Evolutionary conservation across 495 filamentous ascomycete species (phyloP), one percentile per base, ranked within the genome.

Genomic region (Aspergillus kassunensis): DNA sequence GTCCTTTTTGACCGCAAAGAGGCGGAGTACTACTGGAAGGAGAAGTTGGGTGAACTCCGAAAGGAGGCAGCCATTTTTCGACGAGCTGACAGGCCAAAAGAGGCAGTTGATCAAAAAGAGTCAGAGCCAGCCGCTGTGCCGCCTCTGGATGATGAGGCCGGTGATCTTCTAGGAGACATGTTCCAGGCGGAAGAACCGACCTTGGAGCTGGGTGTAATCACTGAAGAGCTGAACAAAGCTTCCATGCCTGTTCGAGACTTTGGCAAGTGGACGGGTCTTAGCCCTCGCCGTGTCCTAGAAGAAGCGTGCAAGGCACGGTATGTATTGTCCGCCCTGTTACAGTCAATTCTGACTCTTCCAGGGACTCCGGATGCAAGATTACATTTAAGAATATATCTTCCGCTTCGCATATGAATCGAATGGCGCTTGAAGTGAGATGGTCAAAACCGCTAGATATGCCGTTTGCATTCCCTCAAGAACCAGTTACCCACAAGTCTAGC

Each of bases 261-360:
- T 78, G 91, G 90, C 13, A 86, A 88, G 63, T 84, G 78, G 74
- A 80, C 73, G 13, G 87, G 89, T 29, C 55, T 92, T 12, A 85
- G 68, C 55, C 89, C 89, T 16, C 78, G 81, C 34, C 76, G 84
- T 49, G 77, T 88, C 34, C 67, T 98, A 13, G 90, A 97, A 60
- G 93, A 97, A 67, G 81, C 89, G 37, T 95, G 90, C 64, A 87
- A 85, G 57, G 81, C 90, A 51, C 86, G 88, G 86, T 86, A 71
- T 64, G 77, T 10, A 10, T 20, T 5, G 12, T 44, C 25, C n/a
- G 30, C 16, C 15, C 15, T 37, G 19, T 15, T 44, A 12, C 20
- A 31, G 55, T 40, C 57, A 16, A 43, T 7, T 21, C 18, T 29
- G 8, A 37, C 49, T 34, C 8, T 39, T 20, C 5, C 43, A 85